Evolutionary conservation across 768 basidiomycete species (phyloP).

Genomic region (Infundibulicybe gibba): DNA sequence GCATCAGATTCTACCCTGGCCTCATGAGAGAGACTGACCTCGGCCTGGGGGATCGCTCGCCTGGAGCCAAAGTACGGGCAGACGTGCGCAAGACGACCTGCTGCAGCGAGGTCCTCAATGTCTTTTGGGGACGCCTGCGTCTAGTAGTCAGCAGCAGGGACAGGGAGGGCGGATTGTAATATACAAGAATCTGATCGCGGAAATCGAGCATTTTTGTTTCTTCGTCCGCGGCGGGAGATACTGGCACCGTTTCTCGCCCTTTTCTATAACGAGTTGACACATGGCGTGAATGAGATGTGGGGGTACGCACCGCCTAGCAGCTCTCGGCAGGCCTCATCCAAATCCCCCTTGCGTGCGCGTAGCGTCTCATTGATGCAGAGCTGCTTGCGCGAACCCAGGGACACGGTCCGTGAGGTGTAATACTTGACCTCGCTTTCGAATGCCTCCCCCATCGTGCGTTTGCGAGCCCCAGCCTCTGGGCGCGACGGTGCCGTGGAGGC

Average conservation of each 20-base stretch:
- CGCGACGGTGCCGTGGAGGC: constrained; percentile 16
- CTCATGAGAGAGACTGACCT: constrained; percentile 44
- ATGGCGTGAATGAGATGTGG: not conserved
- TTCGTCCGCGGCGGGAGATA: constrained; percentile 70
- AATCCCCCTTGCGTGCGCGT: constrained; percentile 54
- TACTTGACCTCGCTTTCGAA: constrained; percentile 16
- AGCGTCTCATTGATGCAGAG: constrained; percentile 89
- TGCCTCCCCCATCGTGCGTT: constrained; percentile 22
- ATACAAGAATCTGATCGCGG: constrained; percentile 81
- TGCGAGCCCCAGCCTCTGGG: constrained; percentile 9
- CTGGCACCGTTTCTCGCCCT: constrained; percentile 67
- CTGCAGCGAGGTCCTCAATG: constrained; percentile 84
- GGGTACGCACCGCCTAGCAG: constrained; percentile 57
- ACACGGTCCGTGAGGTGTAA: constrained; percentile 55
- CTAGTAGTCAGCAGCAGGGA: not conserved
- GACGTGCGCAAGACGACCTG: constrained; percentile 63
- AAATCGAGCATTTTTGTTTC: constrained; percentile 74
- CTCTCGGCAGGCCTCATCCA: constrained; percentile 88
- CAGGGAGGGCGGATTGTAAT: constrained; percentile 12
- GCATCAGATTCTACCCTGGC: not conserved
- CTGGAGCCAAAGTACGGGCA: constrained; percentile 96
- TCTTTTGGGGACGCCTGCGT: constrained; percentile 82
- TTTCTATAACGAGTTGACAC: constrained; percentile 33
- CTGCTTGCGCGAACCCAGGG: constrained; percentile 87
- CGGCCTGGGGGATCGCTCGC: constrained; percentile 83